Evolutionary conservation across 2,329 filamentous ascomycete species (phyloP).

Genomic region (Capronia epimyces): DNA sequence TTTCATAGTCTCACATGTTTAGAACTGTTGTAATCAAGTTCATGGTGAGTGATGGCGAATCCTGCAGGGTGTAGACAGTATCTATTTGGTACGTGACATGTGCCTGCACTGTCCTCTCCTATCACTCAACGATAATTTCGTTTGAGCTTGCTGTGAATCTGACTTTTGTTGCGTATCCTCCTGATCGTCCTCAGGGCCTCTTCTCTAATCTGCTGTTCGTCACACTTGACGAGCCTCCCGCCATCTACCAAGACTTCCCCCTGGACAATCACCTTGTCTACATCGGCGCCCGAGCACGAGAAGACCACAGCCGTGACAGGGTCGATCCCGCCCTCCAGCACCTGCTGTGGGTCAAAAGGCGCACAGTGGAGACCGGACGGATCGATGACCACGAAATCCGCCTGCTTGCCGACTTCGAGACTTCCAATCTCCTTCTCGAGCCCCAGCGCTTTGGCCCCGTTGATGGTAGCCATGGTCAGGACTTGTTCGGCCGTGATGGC

Average conservation of each 20-base stretch:
- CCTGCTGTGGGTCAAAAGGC: slow-evolving; percentile 37
- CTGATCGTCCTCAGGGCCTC: slow-evolving; percentile 34
- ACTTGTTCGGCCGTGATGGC: slow-evolving; percentile 43
- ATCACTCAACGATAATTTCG: too few species aligned
- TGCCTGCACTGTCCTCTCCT: too few species aligned
- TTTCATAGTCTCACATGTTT: too few species aligned
- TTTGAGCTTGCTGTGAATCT: too few species aligned
- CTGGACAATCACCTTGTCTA: slow-evolving; percentile 43
- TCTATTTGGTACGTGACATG: too few species aligned
- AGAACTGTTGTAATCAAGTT: too few species aligned
- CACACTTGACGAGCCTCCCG: slow-evolving; percentile 37
- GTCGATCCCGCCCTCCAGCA: slow-evolving; percentile 33
- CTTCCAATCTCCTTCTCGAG: slow-evolving; percentile 39
- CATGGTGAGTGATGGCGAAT: too few species aligned
- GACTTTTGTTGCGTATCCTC: slow-evolving; percentile 5
- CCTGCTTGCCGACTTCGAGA: slow-evolving; percentile 40
- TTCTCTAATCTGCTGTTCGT: slow-evolving; percentile 39
- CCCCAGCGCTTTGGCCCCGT: slow-evolving; percentile 47
- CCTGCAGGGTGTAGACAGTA: too few species aligned
- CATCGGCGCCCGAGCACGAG: slow-evolving; percentile 42
- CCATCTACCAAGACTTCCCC: slow-evolving; percentile 38
- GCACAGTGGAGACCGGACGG: slow-evolving; percentile 34
- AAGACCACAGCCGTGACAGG: slow-evolving; percentile 42
- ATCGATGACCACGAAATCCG: slow-evolving; percentile 37
- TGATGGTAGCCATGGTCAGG: slow-evolving; percentile 50